Evolutionary conservation across 495 filamentous ascomycete genomes (phyloP).

Genomic region (Acidiella bohemica): DNA sequence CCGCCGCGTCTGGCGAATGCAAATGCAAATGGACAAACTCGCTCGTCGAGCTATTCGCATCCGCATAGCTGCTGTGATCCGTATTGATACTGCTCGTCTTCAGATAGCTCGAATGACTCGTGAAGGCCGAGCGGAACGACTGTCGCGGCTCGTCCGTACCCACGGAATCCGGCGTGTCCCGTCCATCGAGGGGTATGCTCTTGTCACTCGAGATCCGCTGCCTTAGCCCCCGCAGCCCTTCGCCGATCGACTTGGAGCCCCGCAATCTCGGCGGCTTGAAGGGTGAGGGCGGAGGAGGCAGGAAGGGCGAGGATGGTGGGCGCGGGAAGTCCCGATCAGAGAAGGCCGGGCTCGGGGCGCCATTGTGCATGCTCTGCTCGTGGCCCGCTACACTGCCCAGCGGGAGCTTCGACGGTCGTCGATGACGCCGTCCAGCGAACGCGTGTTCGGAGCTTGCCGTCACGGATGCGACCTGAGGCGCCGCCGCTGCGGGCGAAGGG

Average conservation of each 20-base stretch:
- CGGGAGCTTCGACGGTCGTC: slow-evolving; percentile 14
- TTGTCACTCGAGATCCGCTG: slow-evolving; percentile 10
- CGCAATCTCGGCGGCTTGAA: slow-evolving; percentile 1
- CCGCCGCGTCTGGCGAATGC: slow-evolving; percentile 12
- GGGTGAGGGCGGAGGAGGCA: slow-evolving; percentile 7
- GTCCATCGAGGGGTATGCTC: neutral
- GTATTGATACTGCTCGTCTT: slow-evolving; percentile 46
- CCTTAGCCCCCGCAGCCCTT: slow-evolving; percentile 11
- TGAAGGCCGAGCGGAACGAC: slow-evolving; percentile 15
- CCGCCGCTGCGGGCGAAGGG: slow-evolving; percentile 9
- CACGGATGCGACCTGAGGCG: slow-evolving; percentile 12
- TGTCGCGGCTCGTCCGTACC: slow-evolving; percentile 1
- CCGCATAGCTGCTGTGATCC: slow-evolving; percentile 68
- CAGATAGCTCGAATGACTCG: slow-evolving; percentile 15
- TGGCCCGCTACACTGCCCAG: slow-evolving; percentile 9
- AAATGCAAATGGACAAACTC: slow-evolving; percentile 35
- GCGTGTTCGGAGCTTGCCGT: slow-evolving; percentile 19
- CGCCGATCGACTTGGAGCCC: slow-evolving; percentile 12
- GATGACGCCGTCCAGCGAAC: slow-evolving; percentile 13
- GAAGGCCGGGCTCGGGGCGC: too few species aligned
- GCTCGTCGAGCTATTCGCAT: slow-evolving; percentile 61
- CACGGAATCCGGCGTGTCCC: slow-evolving; percentile 6
- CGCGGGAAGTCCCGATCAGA: neutral
- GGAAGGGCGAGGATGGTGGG: slow-evolving; percentile 12
- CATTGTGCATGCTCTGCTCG: too few species aligned